A percentile compares a stretch with the other conserved stretches of the same genome.
Conservation (phyloP, 2,329 filamentous ascomycete genomes). For the Ascochyta clinopodiicola region DNA sequence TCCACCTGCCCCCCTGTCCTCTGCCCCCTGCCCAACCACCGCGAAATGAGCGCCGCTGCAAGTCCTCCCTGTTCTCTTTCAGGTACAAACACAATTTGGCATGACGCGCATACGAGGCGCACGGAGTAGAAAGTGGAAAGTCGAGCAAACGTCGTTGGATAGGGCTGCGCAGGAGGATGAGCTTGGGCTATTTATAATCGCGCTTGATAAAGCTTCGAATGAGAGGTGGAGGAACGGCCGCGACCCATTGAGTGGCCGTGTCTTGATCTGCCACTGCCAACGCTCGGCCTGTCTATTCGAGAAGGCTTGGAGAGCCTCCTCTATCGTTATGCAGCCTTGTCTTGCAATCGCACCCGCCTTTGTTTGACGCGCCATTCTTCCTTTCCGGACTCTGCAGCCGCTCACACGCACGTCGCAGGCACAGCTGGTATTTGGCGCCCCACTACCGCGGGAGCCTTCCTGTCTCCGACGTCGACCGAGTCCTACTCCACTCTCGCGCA, state of each 20-base stretch:
- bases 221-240: slow-evolving; percentile 9
- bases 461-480: background rate
- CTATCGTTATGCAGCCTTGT: slow-evolving; percentile 6
- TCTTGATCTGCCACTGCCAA: background rate
- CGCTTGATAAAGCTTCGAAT: slow-evolving; percentile 3
- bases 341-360: background rate
- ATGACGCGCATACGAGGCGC: background rate
- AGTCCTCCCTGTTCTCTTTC: background rate
- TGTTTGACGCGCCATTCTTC: slow-evolving; percentile 1
- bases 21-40: background rate
- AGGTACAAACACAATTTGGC: background rate
- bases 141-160: background rate
- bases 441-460: slow-evolving; percentile 17
- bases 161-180: slow-evolving; percentile 2
- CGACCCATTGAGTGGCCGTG: slow-evolving; percentile 8
- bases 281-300: slow-evolving; percentile 25
- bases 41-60: background rate
- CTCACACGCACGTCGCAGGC: background rate
- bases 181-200: slow-evolving; percentile 8
- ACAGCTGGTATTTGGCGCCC: slow-evolving; percentile 7
- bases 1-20: background rate
- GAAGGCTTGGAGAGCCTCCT: slow-evolving; percentile 20
- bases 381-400: slow-evolving; percentile 4
- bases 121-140: background rate
- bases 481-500: slow-evolving; percentile 6